Evolutionary conservation across 2,329 filamentous ascomycete species (phyloP), one percentile per base, ranked within the genome.

Genomic region (Phialocephala subalpina): DNA sequence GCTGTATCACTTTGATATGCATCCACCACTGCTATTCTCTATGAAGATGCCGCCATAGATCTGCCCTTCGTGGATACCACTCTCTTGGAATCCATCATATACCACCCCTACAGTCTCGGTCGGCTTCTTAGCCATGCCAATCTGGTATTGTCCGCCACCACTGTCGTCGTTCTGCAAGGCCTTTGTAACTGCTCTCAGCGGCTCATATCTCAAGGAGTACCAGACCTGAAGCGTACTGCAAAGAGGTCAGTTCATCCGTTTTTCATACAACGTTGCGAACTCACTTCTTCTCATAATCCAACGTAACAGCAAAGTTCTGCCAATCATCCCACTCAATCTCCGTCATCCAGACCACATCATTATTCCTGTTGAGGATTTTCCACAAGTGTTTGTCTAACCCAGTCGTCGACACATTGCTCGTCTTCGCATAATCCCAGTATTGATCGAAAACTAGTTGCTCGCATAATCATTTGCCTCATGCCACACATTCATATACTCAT

Each of bases 91-190:
- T 6, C 83, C 84, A 59, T 80, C 75, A 72, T 80, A 81, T 45
- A 80, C 80, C 47, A 85, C 80, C 69, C 85, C 82, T 71, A 57
- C 82, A 36, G 69, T 68, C 22, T 71, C 67, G 3, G 66, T 73
- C 9, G 84, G 82, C 80, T 88, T 89, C 81, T 89, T 90, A 66
- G 89, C 78, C 1, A 89, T 75, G 53, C 87, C 87, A 60, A 89
- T 82, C 73, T 90, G 87, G 76, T 83, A 88, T 74, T 89, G 86
- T 22, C 87, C 87, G 59, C 83, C 81, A 12, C 87, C 86, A 60
- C 81, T 80, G 64, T 87, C 80, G 69, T 87, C 81, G 71, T 86
- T 86, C 55, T 76, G 45, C 0, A 84, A 72, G 0, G 82, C 76
- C 25, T 79, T 76, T 1, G 82, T 85, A 27, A 84, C 82, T 2